phyloP scores from a whole-genome alignment of 2,329 filamentous ascomycete genomes.

The Trichoderma koningiopsis region DNA sequence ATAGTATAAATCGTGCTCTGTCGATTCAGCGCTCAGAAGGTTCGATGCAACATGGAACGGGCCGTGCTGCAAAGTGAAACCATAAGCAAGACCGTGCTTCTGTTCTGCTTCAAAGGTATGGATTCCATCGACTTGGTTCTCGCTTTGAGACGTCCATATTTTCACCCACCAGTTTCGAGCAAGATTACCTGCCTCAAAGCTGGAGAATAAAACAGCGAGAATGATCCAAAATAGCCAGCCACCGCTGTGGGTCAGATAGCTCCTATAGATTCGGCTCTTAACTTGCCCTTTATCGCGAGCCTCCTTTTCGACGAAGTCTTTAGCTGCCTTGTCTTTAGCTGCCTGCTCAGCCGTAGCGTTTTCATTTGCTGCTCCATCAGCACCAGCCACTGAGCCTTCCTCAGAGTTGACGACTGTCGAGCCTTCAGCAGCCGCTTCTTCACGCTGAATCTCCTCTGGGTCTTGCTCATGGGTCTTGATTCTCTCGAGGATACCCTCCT shows the following conservation, averaged over 20 bases:
- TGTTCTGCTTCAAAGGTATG: slow-evolving; percentile 30
- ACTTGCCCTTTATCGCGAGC: slow-evolving; percentile 70
- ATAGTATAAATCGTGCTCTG: slow-evolving; percentile 52
- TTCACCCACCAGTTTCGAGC: slow-evolving; percentile 67
- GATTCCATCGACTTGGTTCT: slow-evolving; percentile 6
- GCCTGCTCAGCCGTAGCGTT: slow-evolving; percentile 52
- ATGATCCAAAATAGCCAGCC: slow-evolving; percentile 62
- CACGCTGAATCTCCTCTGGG: slow-evolving; percentile 45
- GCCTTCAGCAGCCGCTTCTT: slow-evolving; percentile 49
- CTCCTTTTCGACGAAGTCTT: slow-evolving; percentile 78
- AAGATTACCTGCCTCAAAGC: slow-evolving; percentile 57
- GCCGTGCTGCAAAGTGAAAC: slow-evolving; percentile 51
- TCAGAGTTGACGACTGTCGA: slow-evolving; percentile 59
- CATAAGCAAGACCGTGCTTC: slow-evolving; percentile 46
- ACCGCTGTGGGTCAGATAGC: slow-evolving; percentile 69
- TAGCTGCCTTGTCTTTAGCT: slow-evolving; percentile 48
- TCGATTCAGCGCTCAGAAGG: slow-evolving; percentile 32
- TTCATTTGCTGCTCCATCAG: slow-evolving; percentile 41
- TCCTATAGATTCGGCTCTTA: slow-evolving; percentile 65
- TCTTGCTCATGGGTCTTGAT: slow-evolving; percentile 60
- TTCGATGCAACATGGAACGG: slow-evolving; percentile 44
- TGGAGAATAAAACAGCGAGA: slow-evolving; percentile 56
- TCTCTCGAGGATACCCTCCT: slow-evolving; percentile 56
- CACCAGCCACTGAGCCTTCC: slow-evolving; percentile 47
- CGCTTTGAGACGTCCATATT: slow-evolving; percentile 56